Evolutionary conservation across 2,329 filamentous ascomycete species (phyloP).

Genomic region (Bertia moriformis): DNA sequence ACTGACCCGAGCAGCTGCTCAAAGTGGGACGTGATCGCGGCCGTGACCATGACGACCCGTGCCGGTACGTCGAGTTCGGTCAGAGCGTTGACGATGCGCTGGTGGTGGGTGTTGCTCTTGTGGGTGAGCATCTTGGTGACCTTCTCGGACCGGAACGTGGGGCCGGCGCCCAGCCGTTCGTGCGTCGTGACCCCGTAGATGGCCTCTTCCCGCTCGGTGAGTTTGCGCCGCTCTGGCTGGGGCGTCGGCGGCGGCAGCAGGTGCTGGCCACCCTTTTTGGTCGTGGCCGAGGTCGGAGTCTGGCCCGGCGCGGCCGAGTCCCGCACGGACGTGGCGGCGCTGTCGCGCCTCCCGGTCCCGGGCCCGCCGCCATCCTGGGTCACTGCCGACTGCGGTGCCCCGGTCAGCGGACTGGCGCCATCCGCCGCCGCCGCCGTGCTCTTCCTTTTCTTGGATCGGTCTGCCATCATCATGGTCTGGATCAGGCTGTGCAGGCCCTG

Average conservation of each 20-base stretch:
- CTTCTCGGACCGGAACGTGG: conserved; percentile 77
- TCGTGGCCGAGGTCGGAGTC: conserved; percentile 4
- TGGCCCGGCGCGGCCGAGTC: conserved; percentile 16
- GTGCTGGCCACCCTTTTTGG: conserved; percentile 6
- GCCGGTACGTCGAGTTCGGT: conserved; percentile 57
- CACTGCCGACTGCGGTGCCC: conserved; percentile 22
- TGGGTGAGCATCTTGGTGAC: conserved; percentile 66
- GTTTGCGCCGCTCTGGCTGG: conserved; percentile 47
- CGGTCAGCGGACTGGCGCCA: conserved; percentile 26
- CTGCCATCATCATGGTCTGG: conserved; percentile 66
- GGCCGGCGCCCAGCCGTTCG: conserved; percentile 72
- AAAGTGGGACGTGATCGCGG: conserved; percentile 55
- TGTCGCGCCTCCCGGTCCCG: conserved; percentile 30
- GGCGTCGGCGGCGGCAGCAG: conserved; percentile 7
- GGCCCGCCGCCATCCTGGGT: conserved; percentile 16
- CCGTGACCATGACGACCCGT: conserved; percentile 60
- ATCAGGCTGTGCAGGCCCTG: conserved; percentile 67
- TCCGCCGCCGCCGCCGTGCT: conserved; percentile 51
- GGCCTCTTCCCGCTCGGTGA: conserved; percentile 61
- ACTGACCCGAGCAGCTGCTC: conserved; percentile 58
- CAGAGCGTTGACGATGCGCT: conserved; percentile 60
- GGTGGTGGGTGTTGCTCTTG: conserved; percentile 62
- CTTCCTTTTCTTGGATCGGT: conserved; percentile 81
- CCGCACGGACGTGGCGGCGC: conserved; percentile 29
- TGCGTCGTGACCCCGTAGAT: conserved; percentile 75